Evolutionary conservation across 2,329 filamentous ascomycete species (phyloP).

Genomic region (Elsinoe perseae): DNA sequence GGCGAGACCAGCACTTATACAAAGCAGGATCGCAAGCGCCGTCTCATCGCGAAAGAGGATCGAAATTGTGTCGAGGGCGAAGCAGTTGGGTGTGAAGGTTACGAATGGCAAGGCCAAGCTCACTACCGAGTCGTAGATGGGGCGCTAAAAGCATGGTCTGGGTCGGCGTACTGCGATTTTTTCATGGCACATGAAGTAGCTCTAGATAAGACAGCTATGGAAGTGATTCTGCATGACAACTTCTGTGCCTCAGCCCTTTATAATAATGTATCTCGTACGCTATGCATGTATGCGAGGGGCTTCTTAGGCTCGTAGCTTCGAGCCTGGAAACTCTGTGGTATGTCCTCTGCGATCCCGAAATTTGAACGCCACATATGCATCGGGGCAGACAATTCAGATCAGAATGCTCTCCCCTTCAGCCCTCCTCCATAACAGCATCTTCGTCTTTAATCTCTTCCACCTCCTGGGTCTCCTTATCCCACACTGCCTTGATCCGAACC

Average conservation of each 20-base stretch:
- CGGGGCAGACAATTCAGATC: background rate
- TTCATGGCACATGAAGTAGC: constrained; percentile 15
- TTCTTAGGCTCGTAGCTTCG: constrained; percentile 11
- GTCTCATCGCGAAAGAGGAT: constrained; percentile 98
- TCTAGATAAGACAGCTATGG: constrained; percentile 15
- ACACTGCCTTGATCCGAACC: constrained; percentile 62
- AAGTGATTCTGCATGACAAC: constrained; percentile 15
- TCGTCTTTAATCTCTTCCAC: constrained; percentile 27
- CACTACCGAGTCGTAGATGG: constrained; percentile 70
- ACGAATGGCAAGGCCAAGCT: constrained; percentile 99
- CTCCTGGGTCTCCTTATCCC: constrained; percentile 29
- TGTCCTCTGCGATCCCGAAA: background rate
- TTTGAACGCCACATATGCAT: background rate
- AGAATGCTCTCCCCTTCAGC: constrained; percentile 15
- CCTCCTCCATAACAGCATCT: constrained; percentile 26
- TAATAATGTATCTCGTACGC: background rate
- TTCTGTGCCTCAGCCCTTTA: background rate
- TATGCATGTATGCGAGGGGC: background rate
- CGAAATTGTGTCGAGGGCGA: constrained; percentile 93
- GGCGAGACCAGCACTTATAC: constrained; percentile 34
- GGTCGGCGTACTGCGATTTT: constrained; percentile 16
- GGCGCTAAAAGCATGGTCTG: constrained; percentile 16
- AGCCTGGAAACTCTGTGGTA: background rate
- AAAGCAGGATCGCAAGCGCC: constrained; percentile 80
- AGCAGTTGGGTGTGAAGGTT: constrained; percentile 98